A percentile compares a stretch with the other conserved stretches of the same genome.
These are phyloP conservation scores for Fusarium secorum DNA, from an alignment of 2,329 filamentous ascomycete species.

Conservation along the genomic window DNA sequence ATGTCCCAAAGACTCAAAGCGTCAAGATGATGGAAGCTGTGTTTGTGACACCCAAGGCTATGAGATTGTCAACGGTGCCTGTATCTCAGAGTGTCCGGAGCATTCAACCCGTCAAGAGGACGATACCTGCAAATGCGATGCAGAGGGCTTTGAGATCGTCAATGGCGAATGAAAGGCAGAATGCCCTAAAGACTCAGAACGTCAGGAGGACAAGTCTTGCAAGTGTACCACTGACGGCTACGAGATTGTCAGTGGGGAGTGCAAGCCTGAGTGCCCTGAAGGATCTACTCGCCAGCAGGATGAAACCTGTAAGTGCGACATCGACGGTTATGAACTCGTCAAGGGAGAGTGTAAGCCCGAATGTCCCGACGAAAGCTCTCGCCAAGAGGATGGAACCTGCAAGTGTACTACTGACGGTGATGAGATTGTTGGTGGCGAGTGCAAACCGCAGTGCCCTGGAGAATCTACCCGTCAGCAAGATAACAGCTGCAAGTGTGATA, in stretches of 20 bases:
- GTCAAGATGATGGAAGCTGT: neutral
- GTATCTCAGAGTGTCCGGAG: neutral
- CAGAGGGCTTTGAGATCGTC: accelerated
- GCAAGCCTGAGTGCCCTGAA: neutral
- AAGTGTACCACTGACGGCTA: neutral
- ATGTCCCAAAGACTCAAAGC: neutral
- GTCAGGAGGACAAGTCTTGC: neutral
- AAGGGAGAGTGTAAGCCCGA: neutral
- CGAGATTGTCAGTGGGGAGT: neutral
- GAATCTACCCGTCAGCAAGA: neutral
- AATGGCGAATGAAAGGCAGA: neutral
- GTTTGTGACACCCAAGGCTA: neutral
- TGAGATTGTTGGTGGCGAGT: neutral
- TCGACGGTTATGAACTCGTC: accelerated
- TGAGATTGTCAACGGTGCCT: neutral
- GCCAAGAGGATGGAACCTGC: neutral
- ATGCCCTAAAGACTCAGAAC: neutral
- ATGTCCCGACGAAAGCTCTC: accelerated
- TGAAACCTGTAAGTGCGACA: neutral
- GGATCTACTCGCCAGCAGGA: neutral
- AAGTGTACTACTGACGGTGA: accelerated
- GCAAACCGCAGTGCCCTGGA: neutral
- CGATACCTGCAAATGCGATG: neutral
- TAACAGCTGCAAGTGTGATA: neutral
- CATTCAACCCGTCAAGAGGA: neutral